These are phyloP conservation scores for Kurtzmaniella quercitrusa DNA, from an alignment of 1,139 yeast genomes.

Conservation along the genomic window DNA sequence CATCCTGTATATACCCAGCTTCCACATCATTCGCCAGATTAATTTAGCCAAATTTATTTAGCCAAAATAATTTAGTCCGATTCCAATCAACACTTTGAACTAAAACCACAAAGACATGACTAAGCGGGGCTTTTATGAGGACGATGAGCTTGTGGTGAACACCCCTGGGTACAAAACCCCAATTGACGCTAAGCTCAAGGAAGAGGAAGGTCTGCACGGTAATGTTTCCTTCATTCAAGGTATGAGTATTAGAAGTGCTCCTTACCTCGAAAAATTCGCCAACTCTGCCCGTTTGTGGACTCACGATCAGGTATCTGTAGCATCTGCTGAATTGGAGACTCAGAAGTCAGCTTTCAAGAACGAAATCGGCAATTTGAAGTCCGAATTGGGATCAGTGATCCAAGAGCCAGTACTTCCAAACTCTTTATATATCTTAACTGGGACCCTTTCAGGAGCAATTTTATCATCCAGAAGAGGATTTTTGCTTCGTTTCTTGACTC, in stretches of 20 bases:
- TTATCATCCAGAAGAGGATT: slow-evolving; percentile 42
- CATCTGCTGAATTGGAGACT: slow-evolving; percentile 41
- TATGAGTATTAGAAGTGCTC: slow-evolving; percentile 49
- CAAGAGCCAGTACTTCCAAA: slow-evolving; percentile 51
- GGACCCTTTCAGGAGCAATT: slow-evolving; percentile 54
- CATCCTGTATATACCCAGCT: neutral
- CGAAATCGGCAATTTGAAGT: slow-evolving; percentile 28
- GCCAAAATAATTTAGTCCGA: neutral
- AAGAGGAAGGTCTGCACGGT: slow-evolving; percentile 38
- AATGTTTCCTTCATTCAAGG: slow-evolving; percentile 44
- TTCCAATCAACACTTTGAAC: neutral
- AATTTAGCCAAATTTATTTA: neutral
- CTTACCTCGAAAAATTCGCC: slow-evolving; percentile 39
- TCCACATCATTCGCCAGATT: neutral
- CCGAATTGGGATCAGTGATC: slow-evolving; percentile 21
- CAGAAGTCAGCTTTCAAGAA: slow-evolving; percentile 42
- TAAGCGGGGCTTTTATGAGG: slow-evolving; percentile 46
- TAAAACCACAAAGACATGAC: slow-evolving; percentile 9
- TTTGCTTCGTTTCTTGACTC: slow-evolving; percentile 48
- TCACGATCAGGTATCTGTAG: slow-evolving; percentile 32
- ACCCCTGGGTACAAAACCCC: slow-evolving; percentile 45
- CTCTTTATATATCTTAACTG: slow-evolving; percentile 50
- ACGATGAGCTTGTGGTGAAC: slow-evolving; percentile 42
- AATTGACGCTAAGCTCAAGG: slow-evolving; percentile 30
- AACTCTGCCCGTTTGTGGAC: slow-evolving; percentile 33